Conservation (phyloP, 2,329 filamentous ascomycete genomes). For the Alternaria solani region DNA sequence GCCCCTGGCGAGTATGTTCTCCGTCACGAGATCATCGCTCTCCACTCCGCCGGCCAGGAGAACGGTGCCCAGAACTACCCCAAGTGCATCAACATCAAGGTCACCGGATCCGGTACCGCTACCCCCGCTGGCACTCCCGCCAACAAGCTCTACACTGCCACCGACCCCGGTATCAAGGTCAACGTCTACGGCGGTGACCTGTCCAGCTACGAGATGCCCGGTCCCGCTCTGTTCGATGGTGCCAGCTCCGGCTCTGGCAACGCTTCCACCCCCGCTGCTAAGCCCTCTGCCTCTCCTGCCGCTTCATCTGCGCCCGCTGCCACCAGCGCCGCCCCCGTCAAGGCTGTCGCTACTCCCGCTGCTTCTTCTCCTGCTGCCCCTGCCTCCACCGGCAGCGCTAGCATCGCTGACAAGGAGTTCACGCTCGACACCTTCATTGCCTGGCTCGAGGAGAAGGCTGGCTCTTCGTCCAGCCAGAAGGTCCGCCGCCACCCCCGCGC, state of each 20-base stretch:
- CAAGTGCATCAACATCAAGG: conserved; percentile 54
- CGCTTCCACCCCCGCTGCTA: conserved; percentile 9
- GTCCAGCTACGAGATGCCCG: conserved; percentile 60
- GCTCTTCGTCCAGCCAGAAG: conserved; percentile 21
- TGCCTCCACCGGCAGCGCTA: conserved; percentile 4
- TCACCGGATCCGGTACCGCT: conserved; percentile 63
- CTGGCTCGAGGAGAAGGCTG: conserved; percentile 34
- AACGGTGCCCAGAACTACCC: conserved; percentile 58
- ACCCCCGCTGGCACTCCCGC: conserved; percentile 55
- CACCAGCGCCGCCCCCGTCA: conserved; percentile 19
- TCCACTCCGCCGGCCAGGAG: conserved; percentile 61
- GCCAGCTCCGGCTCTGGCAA: conserved; percentile 22
- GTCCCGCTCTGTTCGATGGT: conserved; percentile 53
- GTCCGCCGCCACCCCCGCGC: conserved; percentile 29
- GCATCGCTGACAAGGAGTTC: conserved; percentile 22
- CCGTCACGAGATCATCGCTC: conserved; percentile 67
- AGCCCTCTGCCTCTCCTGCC: conserved; percentile 14
- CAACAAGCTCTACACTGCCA: conserved; percentile 64
- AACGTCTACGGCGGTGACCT: conserved; percentile 62
- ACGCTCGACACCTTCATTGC: conserved; percentile 34
- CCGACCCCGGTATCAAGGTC: conserved; percentile 66
- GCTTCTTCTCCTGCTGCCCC: conserved; percentile 4
- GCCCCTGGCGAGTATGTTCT: conserved; percentile 66
- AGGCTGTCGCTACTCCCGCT: conserved; percentile 13
- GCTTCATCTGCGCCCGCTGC: conserved; percentile 2